Evolutionary conservation across 371 early-diverging fungal genomes (phyloP).

Genomic region (Apophysomyces variabilis): DNA sequence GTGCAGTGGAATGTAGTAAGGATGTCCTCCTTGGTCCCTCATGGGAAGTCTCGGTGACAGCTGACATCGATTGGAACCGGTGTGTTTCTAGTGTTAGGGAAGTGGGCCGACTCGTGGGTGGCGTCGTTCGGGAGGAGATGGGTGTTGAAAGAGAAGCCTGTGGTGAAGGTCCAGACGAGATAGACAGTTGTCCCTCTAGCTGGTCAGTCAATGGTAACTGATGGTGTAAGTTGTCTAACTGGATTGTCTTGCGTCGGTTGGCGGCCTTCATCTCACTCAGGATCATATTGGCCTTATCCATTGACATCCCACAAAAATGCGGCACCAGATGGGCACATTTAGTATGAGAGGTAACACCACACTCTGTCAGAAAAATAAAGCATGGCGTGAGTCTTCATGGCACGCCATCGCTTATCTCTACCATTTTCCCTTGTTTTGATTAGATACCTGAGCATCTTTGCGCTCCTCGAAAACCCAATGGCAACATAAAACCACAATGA

Average conservation of each 20-base stretch:
- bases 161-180: not conserved
- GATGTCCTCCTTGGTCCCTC: not conserved
- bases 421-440: not conserved
- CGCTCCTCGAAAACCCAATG: conserved; percentile 75
- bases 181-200: not conserved
- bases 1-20: not conserved
- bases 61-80: not conserved
- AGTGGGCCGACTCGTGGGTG: not conserved
- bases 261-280: conserved; percentile 78
- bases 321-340: conserved; percentile 91
- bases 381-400: no score
- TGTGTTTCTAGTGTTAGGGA: not conserved
- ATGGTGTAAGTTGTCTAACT: conserved; percentile 15
- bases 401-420: no score
- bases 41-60: not conserved
- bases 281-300: conserved; percentile 86
- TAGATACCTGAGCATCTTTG: conserved; percentile 62
- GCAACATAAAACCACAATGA: conserved; percentile 97
- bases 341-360: conserved; percentile 83
- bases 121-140: not conserved
- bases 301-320: conserved; percentile 92
- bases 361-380: conserved; percentile 54
- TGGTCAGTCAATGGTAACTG: conserved; percentile 5
- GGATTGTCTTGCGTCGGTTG: conserved; percentile 32
- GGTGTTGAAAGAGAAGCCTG: not conserved